These are phyloP conservation scores for Tricholoma bakamatsutake DNA, from an alignment of 768 basidiomycete species.

Conservation along the genomic window DNA sequence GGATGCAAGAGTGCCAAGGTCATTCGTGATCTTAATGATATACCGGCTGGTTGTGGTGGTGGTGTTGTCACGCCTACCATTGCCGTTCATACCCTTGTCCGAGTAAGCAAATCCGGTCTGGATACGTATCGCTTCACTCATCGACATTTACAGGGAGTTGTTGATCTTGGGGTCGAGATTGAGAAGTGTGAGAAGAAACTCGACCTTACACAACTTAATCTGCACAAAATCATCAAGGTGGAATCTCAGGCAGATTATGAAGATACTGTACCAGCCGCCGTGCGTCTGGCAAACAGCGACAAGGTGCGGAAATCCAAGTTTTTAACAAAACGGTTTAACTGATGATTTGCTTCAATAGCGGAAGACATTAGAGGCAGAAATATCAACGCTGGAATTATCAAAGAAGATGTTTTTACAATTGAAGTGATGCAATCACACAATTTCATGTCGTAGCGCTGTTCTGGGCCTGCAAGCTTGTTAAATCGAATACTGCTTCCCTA, in stretches of 20 bases:
- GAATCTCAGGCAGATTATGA: conserved; percentile 73
- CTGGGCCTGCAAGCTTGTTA: no score
- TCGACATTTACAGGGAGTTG: conserved; percentile 60
- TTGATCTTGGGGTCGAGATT: conserved; percentile 86
- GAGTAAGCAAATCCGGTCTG: conserved; percentile 40
- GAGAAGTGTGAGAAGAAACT: conserved; percentile 89
- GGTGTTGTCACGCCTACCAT: conserved; percentile 70
- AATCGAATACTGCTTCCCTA: no score
- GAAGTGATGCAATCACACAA: conserved; percentile 24
- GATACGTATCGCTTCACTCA: neutral
- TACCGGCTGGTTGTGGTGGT: conserved; percentile 87
- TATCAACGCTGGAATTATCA: conserved; percentile 62
- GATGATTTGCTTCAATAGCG: conserved; percentile 38
- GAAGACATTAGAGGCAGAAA: conserved; percentile 74
- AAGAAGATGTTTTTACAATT: conserved; percentile 72
- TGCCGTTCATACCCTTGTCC: conserved; percentile 78
- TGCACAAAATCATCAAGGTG: conserved; percentile 73
- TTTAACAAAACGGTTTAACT: neutral
- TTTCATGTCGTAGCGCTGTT: no score
- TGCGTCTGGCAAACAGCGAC: conserved; percentile 69
- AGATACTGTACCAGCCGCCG: conserved; percentile 72
- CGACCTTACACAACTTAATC: conserved; percentile 57
- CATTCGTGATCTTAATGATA: conserved; percentile 53
- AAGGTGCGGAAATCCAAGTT: conserved; percentile 49
- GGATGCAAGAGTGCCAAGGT: conserved; percentile 76